A percentile compares a stretch with the other conserved stretches of the same genome.
Conservation (phyloP, 2,329 filamentous ascomycete species). For the Apiospora rasikravindrae region DNA sequence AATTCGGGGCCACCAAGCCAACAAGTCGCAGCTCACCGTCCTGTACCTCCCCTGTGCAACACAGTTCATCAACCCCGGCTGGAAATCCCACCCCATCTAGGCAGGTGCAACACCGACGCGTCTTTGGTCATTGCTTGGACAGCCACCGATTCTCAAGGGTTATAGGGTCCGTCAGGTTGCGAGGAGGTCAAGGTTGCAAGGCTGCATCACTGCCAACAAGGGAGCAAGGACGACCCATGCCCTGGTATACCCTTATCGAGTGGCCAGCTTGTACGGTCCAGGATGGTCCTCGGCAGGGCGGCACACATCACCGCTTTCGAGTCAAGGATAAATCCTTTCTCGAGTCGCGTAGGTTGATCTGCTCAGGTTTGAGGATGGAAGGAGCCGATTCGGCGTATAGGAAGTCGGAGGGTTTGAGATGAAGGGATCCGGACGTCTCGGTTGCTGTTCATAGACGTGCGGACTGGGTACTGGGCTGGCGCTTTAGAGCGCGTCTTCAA, state of each 20-base stretch:
- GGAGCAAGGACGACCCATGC: neutral
- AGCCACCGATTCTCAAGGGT: neutral
- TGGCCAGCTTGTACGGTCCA: neutral
- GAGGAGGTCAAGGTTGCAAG: neutral
- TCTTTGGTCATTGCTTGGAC: neutral
- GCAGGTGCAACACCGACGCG: slow-evolving; percentile 3
- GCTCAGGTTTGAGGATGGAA: neutral
- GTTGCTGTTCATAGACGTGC: neutral
- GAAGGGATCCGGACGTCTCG: neutral
- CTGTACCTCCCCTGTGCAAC: neutral
- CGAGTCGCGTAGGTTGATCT: neutral
- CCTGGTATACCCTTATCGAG: neutral
- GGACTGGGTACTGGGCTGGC: neutral
- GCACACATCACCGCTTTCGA: neutral
- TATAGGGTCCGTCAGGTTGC: neutral
- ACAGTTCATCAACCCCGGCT: neutral
- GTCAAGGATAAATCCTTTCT: neutral
- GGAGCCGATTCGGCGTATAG: neutral
- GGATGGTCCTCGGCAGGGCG: neutral
- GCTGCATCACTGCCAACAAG: neutral
- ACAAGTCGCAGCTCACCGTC: neutral
- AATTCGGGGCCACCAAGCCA: neutral
- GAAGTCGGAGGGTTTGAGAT: neutral
- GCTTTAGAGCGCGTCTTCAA: neutral
- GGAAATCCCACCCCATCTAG: neutral